Evolutionary conservation across 1,284 basidiomycete species (phyloP), one percentile per base, ranked within the genome.

Genomic region (Ceratobasidium sp.): DNA sequence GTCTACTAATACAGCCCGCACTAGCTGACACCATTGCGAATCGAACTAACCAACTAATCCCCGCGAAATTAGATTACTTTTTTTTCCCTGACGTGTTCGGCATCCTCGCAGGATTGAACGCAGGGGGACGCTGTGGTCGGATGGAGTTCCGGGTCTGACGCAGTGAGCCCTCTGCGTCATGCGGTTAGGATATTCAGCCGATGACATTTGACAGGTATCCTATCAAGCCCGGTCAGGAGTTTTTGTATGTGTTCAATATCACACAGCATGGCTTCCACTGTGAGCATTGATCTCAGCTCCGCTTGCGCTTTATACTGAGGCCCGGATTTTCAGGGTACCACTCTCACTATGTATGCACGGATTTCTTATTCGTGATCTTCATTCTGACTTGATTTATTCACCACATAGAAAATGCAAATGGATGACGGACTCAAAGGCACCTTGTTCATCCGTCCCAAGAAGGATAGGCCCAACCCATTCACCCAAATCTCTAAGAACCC

Each of bases 111-210:
- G 75, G 0, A 74, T 76, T 19, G 59, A 74, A 31, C 75, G 72
- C 59, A 71, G 51, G 19, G 73, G 74, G 4, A 46, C 73, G 0
- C 63, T 43, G 13, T 76, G 75, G 75, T 69, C 73, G 14, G 75
- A 76, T 53, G 75, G 75, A 34, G 75, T 74, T 13, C 75, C 75
- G 14, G 75, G 71, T n/a, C 46, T 75, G 7, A 75, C 68, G 16
- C 74, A 73, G 68, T 54, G 19, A 22, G 51, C 16, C 2, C 16
- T 19, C 11, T 37, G 14, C 1, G 1, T 46, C 43, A 27, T 27
- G 8, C 27, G 53, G 1, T 22, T 31, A 5, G 22, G 27, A 14
- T 7, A 31, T 6, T 14, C 24, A 31, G 5, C 22, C 41, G 39
- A 64, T 43, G 37, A 58, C 27, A 22, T 48, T 39, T 29, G 39